These are phyloP conservation scores for Populus deltoides DNA, from an alignment of 345 rosid genomes.

Conservation along the genomic window DNA sequence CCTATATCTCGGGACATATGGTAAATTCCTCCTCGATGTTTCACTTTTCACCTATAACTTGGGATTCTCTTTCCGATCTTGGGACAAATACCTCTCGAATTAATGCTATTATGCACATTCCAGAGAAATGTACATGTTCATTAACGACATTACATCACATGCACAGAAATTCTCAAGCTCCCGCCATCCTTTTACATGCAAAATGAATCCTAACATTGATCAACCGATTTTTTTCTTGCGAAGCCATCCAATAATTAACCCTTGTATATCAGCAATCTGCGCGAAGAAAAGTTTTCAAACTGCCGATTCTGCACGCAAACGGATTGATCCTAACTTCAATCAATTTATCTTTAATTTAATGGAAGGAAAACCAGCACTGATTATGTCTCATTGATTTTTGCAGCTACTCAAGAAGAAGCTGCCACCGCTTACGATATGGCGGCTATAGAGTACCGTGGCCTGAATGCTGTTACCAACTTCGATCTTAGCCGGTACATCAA, in stretches of 20 bases:
- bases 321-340: background rate
- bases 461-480: slow-evolving; percentile 88
- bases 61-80: too few species aligned
- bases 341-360: background rate
- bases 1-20: slow-evolving; percentile 65
- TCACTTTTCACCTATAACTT: too few species aligned
- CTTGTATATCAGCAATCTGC: background rate
- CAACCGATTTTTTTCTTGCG: background rate
- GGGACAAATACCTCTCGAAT: too few species aligned
- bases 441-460: slow-evolving; percentile 88
- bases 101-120: too few species aligned
- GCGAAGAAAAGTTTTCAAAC: too few species aligned
- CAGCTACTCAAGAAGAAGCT: slow-evolving; percentile 97
- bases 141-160: too few species aligned
- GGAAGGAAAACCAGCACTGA: too few species aligned
- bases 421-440: slow-evolving; percentile 90
- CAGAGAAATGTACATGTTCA: too few species aligned
- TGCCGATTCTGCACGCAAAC: background rate
- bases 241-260: background rate
- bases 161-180: too few species aligned
- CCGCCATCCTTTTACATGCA: background rate
- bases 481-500: slow-evolving; percentile 81
- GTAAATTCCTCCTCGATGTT: slow-evolving; percentile 22
- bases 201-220: background rate
- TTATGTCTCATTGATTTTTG: background rate